Conservation (phyloP, 2,329 filamentous ascomycete species). For the Alternaria gaisen region DNA sequence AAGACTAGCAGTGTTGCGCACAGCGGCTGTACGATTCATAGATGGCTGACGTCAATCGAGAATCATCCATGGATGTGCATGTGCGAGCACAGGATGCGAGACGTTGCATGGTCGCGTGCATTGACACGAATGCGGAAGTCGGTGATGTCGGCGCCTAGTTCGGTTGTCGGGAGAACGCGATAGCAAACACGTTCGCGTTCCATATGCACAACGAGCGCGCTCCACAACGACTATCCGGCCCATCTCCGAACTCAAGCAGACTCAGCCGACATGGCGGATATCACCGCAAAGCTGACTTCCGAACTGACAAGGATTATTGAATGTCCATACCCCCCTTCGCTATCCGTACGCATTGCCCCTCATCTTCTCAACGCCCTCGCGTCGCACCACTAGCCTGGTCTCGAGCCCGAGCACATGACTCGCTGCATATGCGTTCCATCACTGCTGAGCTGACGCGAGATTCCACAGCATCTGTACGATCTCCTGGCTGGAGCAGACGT, state of each 20-base stretch:
- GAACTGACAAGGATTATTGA: slow-evolving; percentile 60
- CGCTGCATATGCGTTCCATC: slow-evolving; percentile 23
- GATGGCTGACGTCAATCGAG: slow-evolving; percentile 18
- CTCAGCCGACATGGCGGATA: slow-evolving; percentile 26
- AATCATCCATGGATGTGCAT: slow-evolving; percentile 1
- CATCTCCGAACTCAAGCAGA: slow-evolving; percentile 12
- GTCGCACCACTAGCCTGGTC: slow-evolving; percentile 19
- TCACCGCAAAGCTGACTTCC: slow-evolving; percentile 39
- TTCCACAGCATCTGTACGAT: slow-evolving; percentile 46
- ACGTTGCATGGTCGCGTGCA: slow-evolving; percentile 9
- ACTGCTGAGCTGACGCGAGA: slow-evolving; percentile 34
- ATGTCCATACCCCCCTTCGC: slow-evolving; percentile 60
- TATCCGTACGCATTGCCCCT: slow-evolving; percentile 54
- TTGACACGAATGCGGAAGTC: slow-evolving; percentile 23
- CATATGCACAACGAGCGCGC: slow-evolving; percentile 9
- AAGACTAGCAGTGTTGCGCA: slow-evolving; percentile 8
- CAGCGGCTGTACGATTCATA: slow-evolving; percentile 7
- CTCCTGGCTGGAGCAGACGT: slow-evolving; percentile 46
- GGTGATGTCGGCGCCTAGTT: slow-evolving; percentile 9
- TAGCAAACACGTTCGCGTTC: slow-evolving; percentile 25
- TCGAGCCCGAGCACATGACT: slow-evolving; percentile 31
- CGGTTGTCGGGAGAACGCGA: slow-evolving; percentile 29
- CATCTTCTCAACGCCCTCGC: slow-evolving; percentile 14
- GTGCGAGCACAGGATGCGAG: slow-evolving; percentile 1
- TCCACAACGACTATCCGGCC: slow-evolving; percentile 19